Base-by-base conservation (phyloP, 169 alveolate species). In the Plasmodium fragile region DNA sequence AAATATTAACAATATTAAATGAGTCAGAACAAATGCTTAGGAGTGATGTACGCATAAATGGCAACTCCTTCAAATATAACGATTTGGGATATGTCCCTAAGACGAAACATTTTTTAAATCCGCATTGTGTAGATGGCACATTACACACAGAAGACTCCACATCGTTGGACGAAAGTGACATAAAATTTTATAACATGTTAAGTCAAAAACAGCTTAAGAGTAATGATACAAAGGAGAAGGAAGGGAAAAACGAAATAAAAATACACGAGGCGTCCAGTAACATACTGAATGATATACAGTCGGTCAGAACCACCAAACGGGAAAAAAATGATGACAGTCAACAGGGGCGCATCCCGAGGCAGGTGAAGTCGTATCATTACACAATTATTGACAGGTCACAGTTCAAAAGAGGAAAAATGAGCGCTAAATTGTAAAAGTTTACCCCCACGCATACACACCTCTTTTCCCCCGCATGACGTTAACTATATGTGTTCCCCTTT, bases 61-160 rank as follows among this genome's bases (percentile, higher is more conserved):
- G 43, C 7, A 78, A 65, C 13, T 59, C 45, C 8, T 90, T 69
- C 81, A 28, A 65, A 69, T 79, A 22, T 69, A 90, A 43, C 45
- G 94, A 90, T 0, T 59, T 90, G 53, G 45, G 53, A 6, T 80
- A 90, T 70, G 49, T 36, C 18, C 94, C 94, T 3, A 80, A 90
- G 81, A 79, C 94, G 28, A 28, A n/a, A 22, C 94, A 90, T 80
- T 79, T 39, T 69, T 90, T 90, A 90, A 90, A 90, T 69, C 72
- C 94, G 3, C 69, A 90, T n/a, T 90, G 91, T 70, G 45, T 69
- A 13, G 82, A 90, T 34, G 7, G 72, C 41, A 53, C 45, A 28
- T n/a, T 22, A 16, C 18, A 28, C n/a, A 28, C 41, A 7, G 65
- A 53, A 13, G 28, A 90, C 18, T 4, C 32, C 10, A 8, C 30